These are phyloP conservation scores for Anacardium occidentale DNA, from an alignment of 345 rosid species.

Conservation along the genomic window DNA sequence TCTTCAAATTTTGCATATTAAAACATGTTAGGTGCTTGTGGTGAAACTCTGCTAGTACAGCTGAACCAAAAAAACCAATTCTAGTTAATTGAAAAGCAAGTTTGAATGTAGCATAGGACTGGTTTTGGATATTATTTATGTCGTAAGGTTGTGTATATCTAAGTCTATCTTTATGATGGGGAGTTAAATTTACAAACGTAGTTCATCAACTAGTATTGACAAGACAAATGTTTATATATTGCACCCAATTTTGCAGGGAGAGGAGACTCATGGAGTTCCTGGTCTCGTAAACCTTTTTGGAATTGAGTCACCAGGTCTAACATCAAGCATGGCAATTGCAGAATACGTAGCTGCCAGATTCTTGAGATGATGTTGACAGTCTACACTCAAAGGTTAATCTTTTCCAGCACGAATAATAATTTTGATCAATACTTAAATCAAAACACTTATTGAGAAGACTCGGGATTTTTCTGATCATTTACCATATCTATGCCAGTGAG, in stretches of 20 bases:
- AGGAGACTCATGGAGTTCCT: conserved; percentile 68
- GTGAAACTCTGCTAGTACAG: not conserved
- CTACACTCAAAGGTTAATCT: too few species aligned
- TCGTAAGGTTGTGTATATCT: not conserved
- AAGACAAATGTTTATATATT: not conserved
- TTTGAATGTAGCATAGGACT: not conserved
- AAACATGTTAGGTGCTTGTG: not conserved
- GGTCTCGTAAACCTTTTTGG: conserved; percentile 92
- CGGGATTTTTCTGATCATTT: too few species aligned
- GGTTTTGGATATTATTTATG: not conserved
- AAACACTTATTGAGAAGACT: too few species aligned
- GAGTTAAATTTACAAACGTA: not conserved
- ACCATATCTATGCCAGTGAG: too few species aligned
- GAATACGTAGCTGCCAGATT: conserved; percentile 64
- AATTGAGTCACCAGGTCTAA: conserved; percentile 93
- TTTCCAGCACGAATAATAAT: not conserved
- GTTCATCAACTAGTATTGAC: not conserved
- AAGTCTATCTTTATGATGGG: not conserved
- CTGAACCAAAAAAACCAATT: not conserved
- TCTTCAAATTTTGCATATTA: not conserved
- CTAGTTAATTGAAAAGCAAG: not conserved
- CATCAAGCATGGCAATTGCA: conserved; percentile 91
- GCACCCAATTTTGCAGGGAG: conserved; percentile 51
- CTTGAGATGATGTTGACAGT: conserved; percentile 21
- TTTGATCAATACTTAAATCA: too few species aligned